These are phyloP conservation scores for Cordyceps tenuipes DNA, from an alignment of 2,329 filamentous ascomycete species.

Conservation along the genomic window DNA sequence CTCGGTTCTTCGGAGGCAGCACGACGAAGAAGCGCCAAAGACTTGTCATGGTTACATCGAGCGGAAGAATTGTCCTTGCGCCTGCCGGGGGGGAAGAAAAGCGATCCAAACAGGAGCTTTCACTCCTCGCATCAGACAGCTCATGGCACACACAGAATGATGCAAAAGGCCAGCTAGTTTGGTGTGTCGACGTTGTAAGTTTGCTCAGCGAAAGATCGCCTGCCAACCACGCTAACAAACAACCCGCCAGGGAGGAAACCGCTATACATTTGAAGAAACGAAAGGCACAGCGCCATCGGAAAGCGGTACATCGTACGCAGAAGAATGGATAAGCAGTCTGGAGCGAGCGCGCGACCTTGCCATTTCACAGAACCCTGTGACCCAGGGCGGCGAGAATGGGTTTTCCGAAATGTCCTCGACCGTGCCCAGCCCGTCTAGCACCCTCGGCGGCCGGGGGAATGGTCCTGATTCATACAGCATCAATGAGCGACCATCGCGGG, in stretches of 20 bases:
- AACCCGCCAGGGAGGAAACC: constrained; percentile 64
- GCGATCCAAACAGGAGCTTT: constrained; percentile 85
- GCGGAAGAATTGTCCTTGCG: constrained; percentile 80
- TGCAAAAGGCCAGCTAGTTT: constrained; percentile 77
- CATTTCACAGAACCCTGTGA: constrained; percentile 59
- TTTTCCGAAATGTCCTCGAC: constrained; percentile 62
- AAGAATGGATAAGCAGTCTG: constrained; percentile 88
- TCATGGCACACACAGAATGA: constrained; percentile 74
- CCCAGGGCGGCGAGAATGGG: constrained; percentile 58
- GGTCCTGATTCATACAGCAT: constrained; percentile 42
- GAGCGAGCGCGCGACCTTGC: constrained; percentile 82
- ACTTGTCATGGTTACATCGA: constrained; percentile 90
- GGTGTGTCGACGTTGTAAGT: constrained; percentile 90
- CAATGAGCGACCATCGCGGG: constrained; percentile 45
- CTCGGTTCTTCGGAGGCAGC: constrained; percentile 85
- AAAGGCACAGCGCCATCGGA: constrained; percentile 55
- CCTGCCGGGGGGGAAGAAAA: constrained; percentile 93
- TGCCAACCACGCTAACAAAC: constrained; percentile 19
- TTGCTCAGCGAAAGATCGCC: not conserved
- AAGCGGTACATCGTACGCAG: constrained; percentile 58
- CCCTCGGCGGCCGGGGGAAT: constrained; percentile 52
- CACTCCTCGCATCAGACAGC: constrained; percentile 67
- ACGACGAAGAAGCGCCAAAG: constrained; percentile 88
- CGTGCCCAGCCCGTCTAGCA: constrained; percentile 69
- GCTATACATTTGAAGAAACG: constrained; percentile 89